phyloP scores from a whole-genome alignment of 305 asterid genomes.

The Fraxinus baroniana region DNA sequence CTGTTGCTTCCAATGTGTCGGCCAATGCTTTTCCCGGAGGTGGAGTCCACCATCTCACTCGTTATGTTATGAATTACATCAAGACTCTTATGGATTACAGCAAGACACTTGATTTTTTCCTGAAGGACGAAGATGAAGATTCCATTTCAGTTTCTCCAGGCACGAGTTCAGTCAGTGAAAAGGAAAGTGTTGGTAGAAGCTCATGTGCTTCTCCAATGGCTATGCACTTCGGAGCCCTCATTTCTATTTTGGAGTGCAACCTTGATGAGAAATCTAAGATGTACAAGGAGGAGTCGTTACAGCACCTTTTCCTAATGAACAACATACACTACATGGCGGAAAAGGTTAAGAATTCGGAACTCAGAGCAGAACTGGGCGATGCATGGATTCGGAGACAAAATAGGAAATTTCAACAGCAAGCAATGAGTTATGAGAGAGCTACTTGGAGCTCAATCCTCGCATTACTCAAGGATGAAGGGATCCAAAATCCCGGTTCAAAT shows the following conservation, averaged over 20 bases:
- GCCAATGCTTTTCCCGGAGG: conserved; percentile 66
- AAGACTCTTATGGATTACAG: conserved; percentile 64
- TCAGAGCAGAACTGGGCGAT: conserved; percentile 64
- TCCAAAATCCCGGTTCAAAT: conserved; percentile 64
- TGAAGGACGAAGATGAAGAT: conserved; percentile 52
- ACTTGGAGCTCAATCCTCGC: conserved; percentile 89
- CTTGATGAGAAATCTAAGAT: conserved; percentile 68
- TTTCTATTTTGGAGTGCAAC: conserved; percentile 57
- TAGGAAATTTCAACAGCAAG: conserved; percentile 80
- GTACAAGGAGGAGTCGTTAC: conserved; percentile 73
- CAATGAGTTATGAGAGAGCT: conserved; percentile 81
- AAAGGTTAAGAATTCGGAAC: conserved; percentile 61
- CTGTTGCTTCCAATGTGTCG: conserved; percentile 61
- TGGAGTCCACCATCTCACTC: conserved; percentile 73
- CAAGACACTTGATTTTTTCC: conserved; percentile 57
- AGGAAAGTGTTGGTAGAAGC: conserved; percentile 31
- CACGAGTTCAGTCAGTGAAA: conserved; percentile 49
- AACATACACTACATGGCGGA: conserved; percentile 88
- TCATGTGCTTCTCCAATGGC: conserved; percentile 45
- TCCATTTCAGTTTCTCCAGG: conserved; percentile 46
- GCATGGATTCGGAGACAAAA: conserved; percentile 76
- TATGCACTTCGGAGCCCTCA: conserved; percentile 55
- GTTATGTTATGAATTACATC: conserved; percentile 88
- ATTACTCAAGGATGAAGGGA: conserved; percentile 65
- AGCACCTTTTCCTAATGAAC: conserved; percentile 85